These are phyloP conservation scores for Polychaeton citri DNA, from an alignment of 2,329 filamentous ascomycete genomes.

Conservation along the genomic window DNA sequence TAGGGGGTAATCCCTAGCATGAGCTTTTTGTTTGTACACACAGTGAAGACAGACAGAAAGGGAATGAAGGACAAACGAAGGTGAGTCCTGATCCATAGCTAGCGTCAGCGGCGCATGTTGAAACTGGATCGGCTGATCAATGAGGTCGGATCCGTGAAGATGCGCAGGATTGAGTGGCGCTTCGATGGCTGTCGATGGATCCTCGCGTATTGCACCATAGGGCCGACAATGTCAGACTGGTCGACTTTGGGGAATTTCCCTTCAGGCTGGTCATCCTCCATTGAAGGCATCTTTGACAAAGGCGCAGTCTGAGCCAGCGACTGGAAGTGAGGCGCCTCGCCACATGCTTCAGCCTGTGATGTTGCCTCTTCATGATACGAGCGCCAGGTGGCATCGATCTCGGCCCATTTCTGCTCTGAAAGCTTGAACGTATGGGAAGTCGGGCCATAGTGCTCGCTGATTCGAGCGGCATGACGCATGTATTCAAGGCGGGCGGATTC, in stretches of 20 bases:
- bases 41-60: too few species aligned
- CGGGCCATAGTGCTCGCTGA: conserved; percentile 77
- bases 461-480: conserved; percentile 76
- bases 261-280: conserved; percentile 51
- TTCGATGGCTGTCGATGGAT: conserved; percentile 15
- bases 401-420: conserved; percentile 80
- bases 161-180: conserved; percentile 17
- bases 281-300: conserved; percentile 52
- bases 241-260: conserved; percentile 82
- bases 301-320: conserved; percentile 34
- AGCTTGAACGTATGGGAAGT: conserved; percentile 80
- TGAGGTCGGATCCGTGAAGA: conserved; percentile 21
- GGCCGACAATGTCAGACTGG: conserved; percentile 85
- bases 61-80: too few species aligned
- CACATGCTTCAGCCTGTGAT: conserved; percentile 14
- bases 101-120: background rate
- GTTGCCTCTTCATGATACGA: conserved; percentile 35
- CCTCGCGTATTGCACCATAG: conserved; percentile 52
- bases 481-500: conserved; percentile 72
- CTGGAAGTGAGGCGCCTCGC: conserved; percentile 27
- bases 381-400: conserved; percentile 65
- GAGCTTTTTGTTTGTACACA: background rate
- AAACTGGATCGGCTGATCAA: conserved; percentile 5
- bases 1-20: background rate
- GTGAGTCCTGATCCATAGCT: too few species aligned